phyloP scores from a whole-genome alignment of 208 protist genomes.

The Wallacemonas rigidus region DNA sequence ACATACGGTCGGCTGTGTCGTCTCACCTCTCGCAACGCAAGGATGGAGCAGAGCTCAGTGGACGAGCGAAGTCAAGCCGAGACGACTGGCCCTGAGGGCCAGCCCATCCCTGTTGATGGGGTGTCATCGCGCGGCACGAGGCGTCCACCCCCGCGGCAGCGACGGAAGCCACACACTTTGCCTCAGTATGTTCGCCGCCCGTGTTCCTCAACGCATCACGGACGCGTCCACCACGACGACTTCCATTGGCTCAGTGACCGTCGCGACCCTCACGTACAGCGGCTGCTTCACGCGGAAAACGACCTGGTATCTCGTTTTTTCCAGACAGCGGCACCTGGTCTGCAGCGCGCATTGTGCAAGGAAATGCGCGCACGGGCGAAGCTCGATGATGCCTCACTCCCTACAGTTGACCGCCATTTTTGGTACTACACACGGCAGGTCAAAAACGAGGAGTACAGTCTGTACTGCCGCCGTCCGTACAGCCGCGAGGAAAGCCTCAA shows the following conservation, averaged over 20 bases:
- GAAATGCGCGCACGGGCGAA: slow-evolving; percentile 57
- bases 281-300: slow-evolving; percentile 51
- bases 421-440: slow-evolving; percentile 77
- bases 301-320: slow-evolving; percentile 46
- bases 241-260: slow-evolving; percentile 63
- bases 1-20: too few relatives aligned
- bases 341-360: slow-evolving; percentile 36
- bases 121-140: neutral
- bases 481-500: slow-evolving; percentile 21
- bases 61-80: too few relatives aligned
- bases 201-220: slow-evolving; percentile 33
- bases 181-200: slow-evolving; percentile 7
- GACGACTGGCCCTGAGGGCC: too few relatives aligned
- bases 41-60: too few relatives aligned
- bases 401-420: slow-evolving; percentile 47
- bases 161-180: neutral
- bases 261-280: slow-evolving; percentile 36
- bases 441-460: slow-evolving; percentile 51
- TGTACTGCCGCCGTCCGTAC: slow-evolving; percentile 61
- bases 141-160: neutral
- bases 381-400: slow-evolving; percentile 58
- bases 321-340: neutral
- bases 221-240: slow-evolving; percentile 39
- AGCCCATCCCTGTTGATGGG: too few relatives aligned
- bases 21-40: too few relatives aligned